phyloP scores from a whole-genome alignment of 2,329 filamentous ascomycete genomes.

The Pochonia chlamydosporia region DNA sequence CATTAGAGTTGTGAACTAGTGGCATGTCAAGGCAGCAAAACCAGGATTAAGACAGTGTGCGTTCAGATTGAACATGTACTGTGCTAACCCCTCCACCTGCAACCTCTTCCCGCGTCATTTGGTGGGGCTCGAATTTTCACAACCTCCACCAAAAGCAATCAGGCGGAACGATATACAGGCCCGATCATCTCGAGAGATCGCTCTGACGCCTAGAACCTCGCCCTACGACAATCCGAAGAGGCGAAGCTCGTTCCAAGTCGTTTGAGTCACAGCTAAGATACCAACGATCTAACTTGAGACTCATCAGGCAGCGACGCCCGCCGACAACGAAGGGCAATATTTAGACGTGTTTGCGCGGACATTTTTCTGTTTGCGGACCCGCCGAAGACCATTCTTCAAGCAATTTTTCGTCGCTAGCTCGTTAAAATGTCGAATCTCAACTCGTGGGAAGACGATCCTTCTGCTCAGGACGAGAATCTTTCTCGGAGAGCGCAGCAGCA shows the following conservation, averaged over 20 bases:
- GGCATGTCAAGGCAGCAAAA: too few species aligned
- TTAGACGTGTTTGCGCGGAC: slow-evolving; percentile 2
- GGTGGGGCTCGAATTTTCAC: slow-evolving; percentile 37
- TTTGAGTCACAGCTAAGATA: not conserved
- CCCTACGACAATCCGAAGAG: not conserved
- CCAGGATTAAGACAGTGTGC: slow-evolving; percentile 4
- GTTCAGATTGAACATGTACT: not conserved
- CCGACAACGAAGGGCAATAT: slow-evolving; percentile 4
- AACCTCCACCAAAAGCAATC: slow-evolving; percentile 19
- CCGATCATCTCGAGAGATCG: slow-evolving; percentile 1
- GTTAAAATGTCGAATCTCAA: slow-evolving; percentile 76
- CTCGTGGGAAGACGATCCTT: slow-evolving; percentile 88
- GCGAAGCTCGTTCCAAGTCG: not conserved
- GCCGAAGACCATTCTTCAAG: not conserved
- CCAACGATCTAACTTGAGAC: not conserved
- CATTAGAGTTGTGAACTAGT: too few species aligned
- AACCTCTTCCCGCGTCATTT: slow-evolving; percentile 26
- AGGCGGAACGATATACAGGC: slow-evolving; percentile 8
- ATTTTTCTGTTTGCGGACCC: not conserved
- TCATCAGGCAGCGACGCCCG: not conserved
- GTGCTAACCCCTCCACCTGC: slow-evolving; percentile 19
- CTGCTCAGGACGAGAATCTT: slow-evolving; percentile 72
- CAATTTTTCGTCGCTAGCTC: not conserved
- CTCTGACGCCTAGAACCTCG: slow-evolving; percentile 5
- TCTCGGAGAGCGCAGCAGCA: slow-evolving; percentile 70